Evolutionary conservation across 768 basidiomycete species (phyloP).

Genomic region (Boletus rubescentipes): DNA sequence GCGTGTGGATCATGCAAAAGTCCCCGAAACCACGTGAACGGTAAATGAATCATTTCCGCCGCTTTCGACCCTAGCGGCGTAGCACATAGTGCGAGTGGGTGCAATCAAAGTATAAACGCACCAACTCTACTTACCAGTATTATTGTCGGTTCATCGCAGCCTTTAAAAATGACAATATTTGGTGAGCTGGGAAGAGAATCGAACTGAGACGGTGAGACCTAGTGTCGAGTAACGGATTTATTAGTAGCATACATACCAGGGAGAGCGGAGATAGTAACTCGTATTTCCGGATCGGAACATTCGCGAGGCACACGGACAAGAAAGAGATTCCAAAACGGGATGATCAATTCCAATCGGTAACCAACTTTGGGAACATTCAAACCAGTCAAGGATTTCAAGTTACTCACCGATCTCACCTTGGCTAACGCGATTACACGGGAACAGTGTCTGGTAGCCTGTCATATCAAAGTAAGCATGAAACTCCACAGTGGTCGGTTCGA

Average conservation of each 20-base stretch:
- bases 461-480: neutral
- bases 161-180: neutral
- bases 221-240: no score
- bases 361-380: no score
- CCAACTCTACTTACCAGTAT: neutral
- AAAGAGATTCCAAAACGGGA: conserved; percentile 10
- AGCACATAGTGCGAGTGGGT: neutral
- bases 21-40: neutral
- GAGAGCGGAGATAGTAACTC: neutral
- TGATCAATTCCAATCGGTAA: neutral
- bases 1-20: neutral
- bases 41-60: neutral
- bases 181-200: neutral
- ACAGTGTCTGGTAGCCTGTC: neutral
- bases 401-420: no score
- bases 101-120: neutral
- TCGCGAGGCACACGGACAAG: conserved; percentile 26
- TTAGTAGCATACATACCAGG: no score
- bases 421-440: no score
- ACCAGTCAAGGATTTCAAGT: no score
- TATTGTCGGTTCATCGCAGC: neutral
- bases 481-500: neutral
- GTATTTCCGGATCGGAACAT: conserved; percentile 8
- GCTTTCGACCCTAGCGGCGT: neutral
- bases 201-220: no score